phyloP scores from a whole-genome alignment of 1,139 yeast genomes.

The Candida gigantensis region DNA sequence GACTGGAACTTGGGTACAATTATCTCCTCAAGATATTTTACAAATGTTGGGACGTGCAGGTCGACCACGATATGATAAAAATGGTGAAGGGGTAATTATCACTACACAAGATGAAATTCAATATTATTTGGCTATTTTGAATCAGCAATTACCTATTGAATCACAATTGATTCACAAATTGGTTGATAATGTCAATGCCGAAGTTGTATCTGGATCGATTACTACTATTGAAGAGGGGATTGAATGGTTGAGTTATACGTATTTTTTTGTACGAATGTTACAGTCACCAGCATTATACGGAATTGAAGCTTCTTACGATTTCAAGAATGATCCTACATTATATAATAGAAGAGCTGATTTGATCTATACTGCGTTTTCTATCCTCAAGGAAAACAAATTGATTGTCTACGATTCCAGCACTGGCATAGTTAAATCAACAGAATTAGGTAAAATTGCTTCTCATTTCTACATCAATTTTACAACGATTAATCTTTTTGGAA shows the following conservation, averaged over 20 bases:
- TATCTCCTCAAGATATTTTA: conserved; percentile 89
- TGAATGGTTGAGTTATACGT: conserved; percentile 78
- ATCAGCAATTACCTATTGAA: conserved; percentile 91
- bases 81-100: conserved; percentile 93
- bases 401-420: conserved; percentile 55
- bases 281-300: conserved; percentile 72
- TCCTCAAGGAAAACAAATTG: conserved; percentile 56
- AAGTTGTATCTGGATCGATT: conserved; percentile 74
- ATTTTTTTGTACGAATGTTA: conserved; percentile 79
- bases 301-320: conserved; percentile 65
- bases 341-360: conserved; percentile 60
- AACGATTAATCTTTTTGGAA: conserved; percentile 67
- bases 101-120: conserved; percentile 85
- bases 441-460: conserved; percentile 82
- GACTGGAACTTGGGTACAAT: conserved; percentile 81
- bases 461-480: conserved; percentile 78
- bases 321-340: conserved; percentile 40
- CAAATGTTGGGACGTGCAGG: conserved; percentile 99
- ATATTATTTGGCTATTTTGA: conserved; percentile 83
- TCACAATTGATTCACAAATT: conserved; percentile 75
- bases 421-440: conserved; percentile 59
- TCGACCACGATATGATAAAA: conserved; percentile 87
- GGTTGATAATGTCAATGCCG: conserved; percentile 83
- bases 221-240: conserved; percentile 64
- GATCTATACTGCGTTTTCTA: conserved; percentile 70